Conservation (phyloP, 2,329 filamentous ascomycete genomes). For the Harringtonia aguacate region DNA sequence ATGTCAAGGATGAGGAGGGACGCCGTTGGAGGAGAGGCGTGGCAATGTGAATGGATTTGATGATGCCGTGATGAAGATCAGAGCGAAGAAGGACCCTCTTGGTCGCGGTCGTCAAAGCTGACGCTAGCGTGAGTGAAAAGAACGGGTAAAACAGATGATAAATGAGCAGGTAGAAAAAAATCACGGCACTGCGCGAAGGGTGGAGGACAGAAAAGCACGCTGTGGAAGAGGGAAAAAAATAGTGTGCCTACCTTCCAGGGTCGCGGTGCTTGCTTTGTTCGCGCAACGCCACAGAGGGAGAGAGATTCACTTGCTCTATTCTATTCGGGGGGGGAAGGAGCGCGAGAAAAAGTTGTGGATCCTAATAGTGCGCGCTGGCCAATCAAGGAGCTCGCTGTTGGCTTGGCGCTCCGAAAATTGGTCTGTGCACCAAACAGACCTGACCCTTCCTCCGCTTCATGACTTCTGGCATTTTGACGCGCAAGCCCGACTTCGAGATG, state of each 20-base stretch:
- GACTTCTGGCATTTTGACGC: background rate
- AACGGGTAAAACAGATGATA: background rate
- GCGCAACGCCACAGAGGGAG: constrained; percentile 3
- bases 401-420: background rate
- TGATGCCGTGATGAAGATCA: too few relatives aligned
- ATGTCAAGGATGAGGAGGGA: too few relatives aligned
- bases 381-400: background rate
- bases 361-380: background rate
- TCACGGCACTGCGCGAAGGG: background rate
- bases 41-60: too few relatives aligned
- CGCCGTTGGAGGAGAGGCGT: too few relatives aligned
- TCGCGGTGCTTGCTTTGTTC: constrained; percentile 4
- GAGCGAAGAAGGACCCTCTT: background rate
- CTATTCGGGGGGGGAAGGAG: background rate
- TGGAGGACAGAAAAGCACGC: background rate
- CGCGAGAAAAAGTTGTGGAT: constrained; percentile 1
- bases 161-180: background rate
- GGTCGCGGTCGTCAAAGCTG: too few relatives aligned
- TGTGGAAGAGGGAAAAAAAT: background rate
- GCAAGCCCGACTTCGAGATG: background rate
- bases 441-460: background rate
- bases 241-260: background rate
- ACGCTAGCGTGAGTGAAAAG: background rate
- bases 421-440: constrained; percentile 5
- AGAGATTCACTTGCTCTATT: background rate